phyloP scores from a whole-genome alignment of 495 filamentous ascomycete genomes.

The Neohortaea acidophila region DNA sequence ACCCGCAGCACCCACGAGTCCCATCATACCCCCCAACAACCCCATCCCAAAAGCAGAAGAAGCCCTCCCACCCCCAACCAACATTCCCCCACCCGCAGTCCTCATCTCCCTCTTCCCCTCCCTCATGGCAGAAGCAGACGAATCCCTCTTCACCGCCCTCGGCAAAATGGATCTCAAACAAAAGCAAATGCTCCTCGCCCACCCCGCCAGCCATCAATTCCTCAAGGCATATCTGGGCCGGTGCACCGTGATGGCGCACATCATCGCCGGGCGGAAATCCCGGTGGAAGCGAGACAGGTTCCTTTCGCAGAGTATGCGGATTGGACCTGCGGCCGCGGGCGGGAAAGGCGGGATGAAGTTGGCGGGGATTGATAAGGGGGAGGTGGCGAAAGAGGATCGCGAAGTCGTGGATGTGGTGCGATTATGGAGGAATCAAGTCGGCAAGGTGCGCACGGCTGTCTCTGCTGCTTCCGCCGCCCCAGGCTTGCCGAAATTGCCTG shows the following conservation, averaged over 20 bases:
- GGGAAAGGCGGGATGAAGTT: conserved; percentile 75
- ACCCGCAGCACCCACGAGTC: conserved; percentile 12
- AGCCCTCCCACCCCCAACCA: conserved; percentile 55
- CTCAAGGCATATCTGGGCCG: conserved; percentile 29
- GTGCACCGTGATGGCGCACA: conserved; percentile 51
- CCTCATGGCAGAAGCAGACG: conserved; percentile 38
- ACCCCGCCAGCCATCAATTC: conserved; percentile 40
- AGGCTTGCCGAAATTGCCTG: conserved; percentile 8
- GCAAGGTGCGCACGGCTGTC: conserved; percentile 44
- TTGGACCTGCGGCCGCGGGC: conserved; percentile 56
- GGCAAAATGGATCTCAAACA: conserved; percentile 33
- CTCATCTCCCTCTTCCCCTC: conserved; percentile 60
- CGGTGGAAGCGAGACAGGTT: conserved; percentile 82
- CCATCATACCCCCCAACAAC: neutral
- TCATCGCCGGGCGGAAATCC: conserved; percentile 71
- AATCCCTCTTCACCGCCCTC: conserved; percentile 27
- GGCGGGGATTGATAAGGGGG: conserved; percentile 59
- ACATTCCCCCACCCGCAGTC: conserved; percentile 76
- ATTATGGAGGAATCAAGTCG: conserved; percentile 55
- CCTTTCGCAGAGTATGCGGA: conserved; percentile 77
- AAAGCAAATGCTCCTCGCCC: conserved; percentile 40
- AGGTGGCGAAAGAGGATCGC: conserved; percentile 69
- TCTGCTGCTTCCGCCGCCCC: conserved; percentile 25
- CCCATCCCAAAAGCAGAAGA: neutral
- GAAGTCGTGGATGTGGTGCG: conserved; percentile 66